Base-by-base conservation (phyloP, 148 eudicot genomes). In the Silene latifolia region DNA sequence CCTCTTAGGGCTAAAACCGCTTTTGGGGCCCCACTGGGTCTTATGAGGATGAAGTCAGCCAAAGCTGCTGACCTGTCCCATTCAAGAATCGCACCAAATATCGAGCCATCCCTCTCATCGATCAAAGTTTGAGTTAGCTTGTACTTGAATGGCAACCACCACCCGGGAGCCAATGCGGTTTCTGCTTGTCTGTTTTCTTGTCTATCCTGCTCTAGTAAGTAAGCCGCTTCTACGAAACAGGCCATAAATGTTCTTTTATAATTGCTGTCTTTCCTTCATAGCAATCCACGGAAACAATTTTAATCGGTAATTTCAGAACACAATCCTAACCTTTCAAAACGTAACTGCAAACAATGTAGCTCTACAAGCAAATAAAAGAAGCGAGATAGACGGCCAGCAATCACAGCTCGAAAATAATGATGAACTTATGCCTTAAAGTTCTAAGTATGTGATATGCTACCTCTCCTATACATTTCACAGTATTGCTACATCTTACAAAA, bases 211-310 rank as follows among this genome's bases (percentile, higher is more conserved):
- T 93, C 98, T 15, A 90, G 82, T 71, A 93, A 75, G 85, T 93
- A 93, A 20, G 91, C 98, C 48, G 90, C 98, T 87, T 95, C 97
- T 44, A 95, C 88, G 83, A 95, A 95, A 80, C 98, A 95, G 35
- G 98, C 93, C 74, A 95, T 88, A 4, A 95, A 93, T n/a, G 92
- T 92, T 83, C 98, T 90, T 76, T 90, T 95, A 79, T 92, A 90
- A 61, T 95, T 95, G 0, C 82, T 91, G 76, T 95, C 88, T 82
- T 88, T 92, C 98, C 98, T 95, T 84, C 72, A 70, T 8, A 54
- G 3, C 12, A 29, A 46, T 35, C 15, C 29, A 4, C 24, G 3
- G 0, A 10, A 39, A 71, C 20, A 3, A 13, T 11, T 51, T 51
- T 15, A 51, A 3, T 51, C 56, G 17, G 6, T 39, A 7, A 39